These are phyloP conservation scores for Westerdykella aurantiaca DNA, from an alignment of 2,329 filamentous ascomycete genomes.

Conservation along the genomic window DNA sequence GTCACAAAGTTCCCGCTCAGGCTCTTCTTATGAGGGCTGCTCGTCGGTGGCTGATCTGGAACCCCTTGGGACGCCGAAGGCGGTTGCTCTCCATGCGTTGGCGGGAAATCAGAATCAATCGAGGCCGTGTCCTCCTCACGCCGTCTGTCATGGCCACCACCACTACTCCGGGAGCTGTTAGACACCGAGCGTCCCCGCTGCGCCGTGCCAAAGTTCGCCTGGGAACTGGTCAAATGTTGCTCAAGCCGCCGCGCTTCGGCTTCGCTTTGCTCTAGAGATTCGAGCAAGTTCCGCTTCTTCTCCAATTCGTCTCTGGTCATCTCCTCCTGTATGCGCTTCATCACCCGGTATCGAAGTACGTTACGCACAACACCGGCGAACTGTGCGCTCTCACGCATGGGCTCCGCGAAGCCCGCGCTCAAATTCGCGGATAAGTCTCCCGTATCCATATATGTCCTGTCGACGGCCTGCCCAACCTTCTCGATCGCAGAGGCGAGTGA, in stretches of 20 bases:
- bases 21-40: slow-evolving; percentile 63
- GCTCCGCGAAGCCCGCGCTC: slow-evolving; percentile 93
- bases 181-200: slow-evolving; percentile 65
- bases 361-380: slow-evolving; percentile 90
- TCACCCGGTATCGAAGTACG: slow-evolving; percentile 80
- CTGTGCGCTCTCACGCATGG: slow-evolving; percentile 95
- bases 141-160: slow-evolving; percentile 34
- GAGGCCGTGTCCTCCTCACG: slow-evolving; percentile 72
- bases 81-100: slow-evolving; percentile 65
- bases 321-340: slow-evolving; percentile 95
- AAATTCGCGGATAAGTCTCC: slow-evolving; percentile 82
- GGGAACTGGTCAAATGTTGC: slow-evolving; percentile 64
- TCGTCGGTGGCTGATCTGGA: slow-evolving; percentile 39
- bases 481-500: slow-evolving; percentile 90
- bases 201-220: slow-evolving; percentile 46
- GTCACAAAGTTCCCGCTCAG: slow-evolving; percentile 81
- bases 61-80: slow-evolving; percentile 65
- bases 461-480: slow-evolving; percentile 86
- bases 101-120: slow-evolving; percentile 93
- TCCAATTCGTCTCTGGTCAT: slow-evolving; percentile 90
- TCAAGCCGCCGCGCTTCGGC: slow-evolving; percentile 89
- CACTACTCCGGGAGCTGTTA: slow-evolving; percentile 45
- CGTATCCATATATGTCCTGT: slow-evolving; percentile 92
- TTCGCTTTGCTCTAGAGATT: slow-evolving; percentile 89
- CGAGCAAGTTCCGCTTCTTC: slow-evolving; percentile 76